These are phyloP conservation scores for Alternaria incomplexa DNA, from an alignment of 2,329 filamentous ascomycete species.

Conservation along the genomic window DNA sequence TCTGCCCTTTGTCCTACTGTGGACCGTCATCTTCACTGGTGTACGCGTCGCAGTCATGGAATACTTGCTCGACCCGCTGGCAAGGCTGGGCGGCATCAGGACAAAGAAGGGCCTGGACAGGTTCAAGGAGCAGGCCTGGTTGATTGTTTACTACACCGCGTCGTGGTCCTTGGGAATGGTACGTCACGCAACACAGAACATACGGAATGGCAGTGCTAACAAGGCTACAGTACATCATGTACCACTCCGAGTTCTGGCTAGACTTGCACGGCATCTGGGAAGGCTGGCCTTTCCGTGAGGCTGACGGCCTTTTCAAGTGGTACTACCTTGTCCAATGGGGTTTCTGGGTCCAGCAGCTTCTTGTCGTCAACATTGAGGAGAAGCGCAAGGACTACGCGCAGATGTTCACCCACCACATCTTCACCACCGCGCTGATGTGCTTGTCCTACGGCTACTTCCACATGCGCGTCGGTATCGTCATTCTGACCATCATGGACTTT, in stretches of 20 bases:
- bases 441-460: slow-evolving; percentile 86
- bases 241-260: slow-evolving; percentile 77
- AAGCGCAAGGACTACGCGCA: slow-evolving; percentile 93
- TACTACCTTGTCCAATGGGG: slow-evolving; percentile 91
- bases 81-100: slow-evolving; percentile 72
- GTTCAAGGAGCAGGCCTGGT: slow-evolving; percentile 94
- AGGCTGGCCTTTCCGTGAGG: slow-evolving; percentile 79
- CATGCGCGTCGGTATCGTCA: slow-evolving; percentile 85
- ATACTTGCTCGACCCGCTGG: slow-evolving; percentile 81
- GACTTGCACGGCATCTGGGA: slow-evolving; percentile 82
- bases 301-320: slow-evolving; percentile 77
- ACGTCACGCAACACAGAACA: slow-evolving; percentile 31
- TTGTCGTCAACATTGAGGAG: slow-evolving; percentile 94
- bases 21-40: slow-evolving; percentile 84
- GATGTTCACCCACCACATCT: slow-evolving; percentile 93
- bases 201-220: slow-evolving; percentile 16
- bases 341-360: slow-evolving; percentile 93
- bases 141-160: slow-evolving; percentile 79
- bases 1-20: slow-evolving; percentile 75
- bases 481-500: slow-evolving; percentile 91
- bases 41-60: slow-evolving; percentile 86
- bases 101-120: slow-evolving; percentile 78
- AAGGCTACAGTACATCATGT: slow-evolving; percentile 73
- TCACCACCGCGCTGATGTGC: slow-evolving; percentile 82
- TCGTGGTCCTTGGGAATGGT: slow-evolving; percentile 89